Percentiles rank a stretch among this genome's conserved stretches.
These are phyloP conservation scores for Blastobotrys raffinosifermentans DNA, from an alignment of 1,139 yeast genomes.

Conservation along the genomic window DNA sequence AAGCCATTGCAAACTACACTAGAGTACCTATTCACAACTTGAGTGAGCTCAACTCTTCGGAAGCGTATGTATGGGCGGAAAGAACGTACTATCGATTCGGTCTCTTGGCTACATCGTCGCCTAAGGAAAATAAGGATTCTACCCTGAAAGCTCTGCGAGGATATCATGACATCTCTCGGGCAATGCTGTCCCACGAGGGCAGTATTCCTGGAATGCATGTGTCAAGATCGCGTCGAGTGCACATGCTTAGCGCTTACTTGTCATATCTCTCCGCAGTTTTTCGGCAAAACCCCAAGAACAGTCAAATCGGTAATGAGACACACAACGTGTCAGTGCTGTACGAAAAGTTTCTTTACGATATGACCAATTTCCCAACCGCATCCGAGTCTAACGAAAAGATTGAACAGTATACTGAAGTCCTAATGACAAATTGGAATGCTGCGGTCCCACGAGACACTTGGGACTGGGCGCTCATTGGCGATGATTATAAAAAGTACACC, in stretches of 20 bases:
- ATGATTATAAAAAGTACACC: slow-evolving; percentile 17
- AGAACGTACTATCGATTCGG: slow-evolving; percentile 20
- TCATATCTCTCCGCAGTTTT: slow-evolving; percentile 14
- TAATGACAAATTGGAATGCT: slow-evolving; percentile 31
- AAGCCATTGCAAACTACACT: slow-evolving; percentile 23
- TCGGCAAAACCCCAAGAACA: slow-evolving; percentile 13
- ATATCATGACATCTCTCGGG: slow-evolving; percentile 17
- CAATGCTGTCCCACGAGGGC: slow-evolving; percentile 4
- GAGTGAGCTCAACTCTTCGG: slow-evolving; percentile 13
- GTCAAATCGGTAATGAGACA: slow-evolving; percentile 9
- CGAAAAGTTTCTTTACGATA: slow-evolving; percentile 20
- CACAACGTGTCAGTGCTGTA: slow-evolving; percentile 12
- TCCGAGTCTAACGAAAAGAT: slow-evolving; percentile 34
- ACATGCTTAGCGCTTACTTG: slow-evolving; percentile 17
- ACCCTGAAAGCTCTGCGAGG: slow-evolving; percentile 20
- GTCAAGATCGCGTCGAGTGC: slow-evolving; percentile 5
- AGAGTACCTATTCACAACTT: slow-evolving; percentile 10
- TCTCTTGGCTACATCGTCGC: slow-evolving; percentile 16
- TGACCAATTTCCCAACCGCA: slow-evolving; percentile 41
- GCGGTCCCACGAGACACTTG: slow-evolving; percentile 18
- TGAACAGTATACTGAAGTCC: slow-evolving; percentile 29
- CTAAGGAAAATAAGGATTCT: slow-evolving; percentile 12
- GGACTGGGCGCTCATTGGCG: slow-evolving; percentile 13
- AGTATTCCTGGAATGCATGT: slow-evolving; percentile 1
- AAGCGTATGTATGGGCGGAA: slow-evolving; percentile 24